Conservation (phyloP, 2,329 filamentous ascomycete genomes). For the Fusarium secorum region DNA sequence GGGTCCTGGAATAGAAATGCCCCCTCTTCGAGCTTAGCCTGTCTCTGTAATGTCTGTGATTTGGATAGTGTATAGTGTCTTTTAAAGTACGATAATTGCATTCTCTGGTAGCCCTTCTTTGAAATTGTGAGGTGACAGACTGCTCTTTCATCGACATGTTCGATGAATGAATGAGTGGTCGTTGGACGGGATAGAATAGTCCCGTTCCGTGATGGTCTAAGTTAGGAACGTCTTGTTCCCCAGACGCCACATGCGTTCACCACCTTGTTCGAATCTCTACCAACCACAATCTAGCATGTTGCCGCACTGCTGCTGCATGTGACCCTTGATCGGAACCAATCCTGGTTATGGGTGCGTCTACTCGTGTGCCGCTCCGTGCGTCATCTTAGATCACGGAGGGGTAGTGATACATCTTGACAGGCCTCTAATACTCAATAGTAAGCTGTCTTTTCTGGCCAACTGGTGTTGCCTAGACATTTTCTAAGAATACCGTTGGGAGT, state of each 20-base stretch:
- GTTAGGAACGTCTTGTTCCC: background rate
- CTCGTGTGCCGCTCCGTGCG: slow-evolving; percentile 16
- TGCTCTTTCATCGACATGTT: background rate
- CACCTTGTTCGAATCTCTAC: background rate
- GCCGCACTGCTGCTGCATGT: slow-evolving; percentile 17
- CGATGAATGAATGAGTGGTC: background rate
- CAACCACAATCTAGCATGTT: slow-evolving; percentile 9
- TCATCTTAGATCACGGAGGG: slow-evolving; percentile 23
- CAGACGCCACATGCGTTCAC: slow-evolving; percentile 11
- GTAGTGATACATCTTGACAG: slow-evolving; percentile 3
- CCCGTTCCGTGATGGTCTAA: background rate
- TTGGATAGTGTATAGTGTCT: slow-evolving; percentile 37
- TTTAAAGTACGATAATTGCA: slow-evolving; percentile 22
- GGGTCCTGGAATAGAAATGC: slow-evolving; percentile 14
- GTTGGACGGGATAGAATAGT: slow-evolving; percentile 2
- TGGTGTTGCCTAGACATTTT: background rate
- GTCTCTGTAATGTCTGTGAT: slow-evolving; percentile 41
- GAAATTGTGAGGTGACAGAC: background rate
- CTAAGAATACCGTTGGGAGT: background rate
- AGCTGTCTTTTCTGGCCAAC: background rate
- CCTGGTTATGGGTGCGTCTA: background rate
- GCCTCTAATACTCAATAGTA: background rate
- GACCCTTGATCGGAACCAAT: slow-evolving; percentile 22
- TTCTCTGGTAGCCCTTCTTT: background rate
- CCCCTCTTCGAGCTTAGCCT: slow-evolving; percentile 25